Conservation (phyloP, 192 early-diverging fungal species). For the Mortierella claussenii region DNA sequence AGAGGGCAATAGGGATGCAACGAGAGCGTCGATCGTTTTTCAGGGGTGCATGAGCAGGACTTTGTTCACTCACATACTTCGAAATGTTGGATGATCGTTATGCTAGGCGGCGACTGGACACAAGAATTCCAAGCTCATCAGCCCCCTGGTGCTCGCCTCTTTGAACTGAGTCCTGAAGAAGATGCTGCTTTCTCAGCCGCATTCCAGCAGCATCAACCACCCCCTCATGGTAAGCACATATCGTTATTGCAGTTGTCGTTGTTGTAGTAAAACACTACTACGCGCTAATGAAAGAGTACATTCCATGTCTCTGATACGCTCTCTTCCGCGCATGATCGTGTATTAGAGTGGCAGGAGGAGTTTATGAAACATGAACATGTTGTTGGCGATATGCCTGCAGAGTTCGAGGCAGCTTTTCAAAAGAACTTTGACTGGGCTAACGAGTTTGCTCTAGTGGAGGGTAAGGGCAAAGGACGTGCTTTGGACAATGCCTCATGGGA, state of each 20-base stretch:
- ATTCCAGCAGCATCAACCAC: conserved; percentile 52
- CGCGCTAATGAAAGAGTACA: too few species aligned
- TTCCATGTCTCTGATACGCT: too few species aligned
- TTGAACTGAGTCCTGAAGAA: conserved; percentile 61
- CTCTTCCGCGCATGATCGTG: background rate
- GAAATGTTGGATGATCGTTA: too few species aligned
- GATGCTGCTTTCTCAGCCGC: conserved; percentile 61
- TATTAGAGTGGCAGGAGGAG: conserved; percentile 61
- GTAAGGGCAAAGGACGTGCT: conserved; percentile 61
- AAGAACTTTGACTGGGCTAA: conserved; percentile 79
- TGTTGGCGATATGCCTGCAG: conserved; percentile 56
- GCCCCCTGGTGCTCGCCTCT: conserved; percentile 46
- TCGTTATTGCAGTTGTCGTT: background rate
- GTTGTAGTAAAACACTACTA: too few species aligned
- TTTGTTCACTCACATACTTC: too few species aligned
- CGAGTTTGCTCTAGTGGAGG: conserved; percentile 76
- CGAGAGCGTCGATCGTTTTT: too few species aligned
- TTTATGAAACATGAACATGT: conserved; percentile 60
- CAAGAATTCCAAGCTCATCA: conserved; percentile 53
- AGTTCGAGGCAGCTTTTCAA: conserved; percentile 69
- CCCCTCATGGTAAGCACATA: conserved; percentile 36
- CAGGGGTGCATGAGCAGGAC: too few species aligned
- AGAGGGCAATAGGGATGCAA: too few species aligned
- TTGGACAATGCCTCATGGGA: conserved; percentile 65
- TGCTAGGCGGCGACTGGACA: conserved; percentile 54